Conservation (phyloP, 1,284 basidiomycete species). For the Austroboletus niveus region DNA sequence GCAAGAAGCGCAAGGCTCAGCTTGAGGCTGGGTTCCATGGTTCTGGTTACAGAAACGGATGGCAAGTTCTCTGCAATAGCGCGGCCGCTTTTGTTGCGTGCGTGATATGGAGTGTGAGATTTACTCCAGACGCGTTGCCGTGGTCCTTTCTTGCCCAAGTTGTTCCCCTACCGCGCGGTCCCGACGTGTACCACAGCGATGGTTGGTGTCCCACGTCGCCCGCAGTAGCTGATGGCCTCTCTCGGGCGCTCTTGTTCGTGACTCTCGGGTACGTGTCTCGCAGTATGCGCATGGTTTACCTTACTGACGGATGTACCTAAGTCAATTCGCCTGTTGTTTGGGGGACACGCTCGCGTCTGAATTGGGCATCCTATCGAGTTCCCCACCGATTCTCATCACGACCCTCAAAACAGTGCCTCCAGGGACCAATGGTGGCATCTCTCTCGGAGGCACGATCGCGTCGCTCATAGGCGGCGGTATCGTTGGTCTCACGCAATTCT, state of each 20-base stretch:
- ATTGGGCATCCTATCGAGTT: constrained; percentile 77
- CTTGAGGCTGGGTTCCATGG: constrained; percentile 80
- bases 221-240: constrained; percentile 41
- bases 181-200: constrained; percentile 15
- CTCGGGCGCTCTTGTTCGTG: constrained; percentile 59
- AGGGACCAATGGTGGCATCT: constrained; percentile 91
- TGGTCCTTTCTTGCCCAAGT: constrained; percentile 20
- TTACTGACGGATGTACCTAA: constrained; percentile 26
- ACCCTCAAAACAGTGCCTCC: constrained; percentile 74
- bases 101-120: constrained; percentile 62
- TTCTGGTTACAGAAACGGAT: constrained; percentile 67
- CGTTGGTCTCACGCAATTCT: constrained; percentile 63
- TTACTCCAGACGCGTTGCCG: constrained; percentile 41
- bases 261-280: constrained; percentile 61
- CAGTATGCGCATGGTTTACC: neutral
- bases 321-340: constrained; percentile 80
- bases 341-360: constrained; percentile 83
- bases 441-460: constrained; percentile 69
- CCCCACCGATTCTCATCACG: constrained; percentile 72
- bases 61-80: constrained; percentile 83
- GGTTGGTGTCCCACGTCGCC: constrained; percentile 30
- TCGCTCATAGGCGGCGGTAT: constrained; percentile 73
- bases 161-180: neutral
- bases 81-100: constrained; percentile 67
- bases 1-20: constrained; percentile 65